A percentile compares a stretch with the other conserved stretches of the same genome.
These are phyloP conservation scores for Noccaea bulbosa DNA, from an alignment of 345 rosid genomes.

Conservation along the genomic window DNA sequence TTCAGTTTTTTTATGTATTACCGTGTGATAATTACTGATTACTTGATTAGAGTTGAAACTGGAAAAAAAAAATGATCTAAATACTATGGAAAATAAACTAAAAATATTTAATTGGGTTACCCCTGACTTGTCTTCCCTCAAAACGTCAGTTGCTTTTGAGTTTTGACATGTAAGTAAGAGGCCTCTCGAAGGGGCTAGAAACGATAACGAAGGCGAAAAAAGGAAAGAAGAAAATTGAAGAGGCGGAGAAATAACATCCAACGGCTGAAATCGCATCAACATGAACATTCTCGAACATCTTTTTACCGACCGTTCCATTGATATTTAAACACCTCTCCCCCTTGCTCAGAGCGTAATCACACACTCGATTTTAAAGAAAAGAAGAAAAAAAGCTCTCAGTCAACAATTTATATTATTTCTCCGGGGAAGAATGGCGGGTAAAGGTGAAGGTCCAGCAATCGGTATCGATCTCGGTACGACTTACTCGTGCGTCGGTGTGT, in stretches of 20 bases:
- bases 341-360: background rate
- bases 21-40: too few species aligned
- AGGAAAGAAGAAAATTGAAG: background rate
- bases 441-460: conserved; percentile 46
- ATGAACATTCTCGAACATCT: conserved; percentile 41
- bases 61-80: too few species aligned
- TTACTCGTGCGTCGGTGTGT: conserved; percentile 66
- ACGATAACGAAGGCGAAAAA: background rate
- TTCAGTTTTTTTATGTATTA: too few species aligned
- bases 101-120: background rate
- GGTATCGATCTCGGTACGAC: conserved; percentile 44
- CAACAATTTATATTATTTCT: background rate
- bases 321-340: conserved; percentile 18
- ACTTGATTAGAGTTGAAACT: too few species aligned
- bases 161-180: conserved; percentile 25
- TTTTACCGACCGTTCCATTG: conserved; percentile 15
- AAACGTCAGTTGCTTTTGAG: conserved; percentile 7
- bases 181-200: conserved; percentile 41
- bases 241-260: conserved; percentile 25
- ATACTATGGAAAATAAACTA: background rate
- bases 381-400: background rate
- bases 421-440: conserved; percentile 41
- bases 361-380: background rate
- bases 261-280: conserved; percentile 26
- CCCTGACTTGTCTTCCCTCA: background rate